Base-by-base conservation (phyloP, 352 stramenopile species). In the Pythium aquatile region DNA sequence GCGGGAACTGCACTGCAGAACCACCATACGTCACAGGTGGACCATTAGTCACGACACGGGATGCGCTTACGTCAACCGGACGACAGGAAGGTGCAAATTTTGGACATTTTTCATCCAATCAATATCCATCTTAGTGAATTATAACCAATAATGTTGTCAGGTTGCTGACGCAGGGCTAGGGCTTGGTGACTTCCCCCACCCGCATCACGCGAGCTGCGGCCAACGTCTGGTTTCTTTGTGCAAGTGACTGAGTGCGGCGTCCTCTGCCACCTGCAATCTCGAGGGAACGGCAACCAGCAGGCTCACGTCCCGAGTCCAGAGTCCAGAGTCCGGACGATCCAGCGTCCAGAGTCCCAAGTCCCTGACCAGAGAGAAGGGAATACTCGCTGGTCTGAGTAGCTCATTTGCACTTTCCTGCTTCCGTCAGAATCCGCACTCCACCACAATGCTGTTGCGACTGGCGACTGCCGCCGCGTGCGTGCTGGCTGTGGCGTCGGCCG, bases 381-480 rank as follows among this genome's bases (percentile, higher is more conserved):
- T 17, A 28, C 6, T 24, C 17, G 42, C 17, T 49, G 11, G 20
- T 17, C 42, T 17, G 16, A 28, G 11, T 4, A 14, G 14, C 42
- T 49, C 42, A 28, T 20, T 20, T 49, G 42, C 16, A 49, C 5
- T 28, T 49, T 49, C 42, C 5, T 28, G 16, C 42, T 5, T 17
- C 28, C 42, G 5, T 5, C 42, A 24, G 20, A 24, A 24, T 24
- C 20, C 20, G 20, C 20, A 24, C 32, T 5, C 32, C 64, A 55
- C 24, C 40, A 29, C 44, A 49, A 46, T 72, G 66, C 46, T 52
- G 2, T 14, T 5, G 46, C 46, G 46, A 3, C 9, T 32, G 64
- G 52, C 44, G 26, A 26, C 53, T 16, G 49, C 64, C 6, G 24
- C 64, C 9, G 35, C 11, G 6, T 24, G 47, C 24, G 20, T 52